phyloP scores from a whole-genome alignment of 805 yeast genomes.

The Metschnikowia similis region DNA sequence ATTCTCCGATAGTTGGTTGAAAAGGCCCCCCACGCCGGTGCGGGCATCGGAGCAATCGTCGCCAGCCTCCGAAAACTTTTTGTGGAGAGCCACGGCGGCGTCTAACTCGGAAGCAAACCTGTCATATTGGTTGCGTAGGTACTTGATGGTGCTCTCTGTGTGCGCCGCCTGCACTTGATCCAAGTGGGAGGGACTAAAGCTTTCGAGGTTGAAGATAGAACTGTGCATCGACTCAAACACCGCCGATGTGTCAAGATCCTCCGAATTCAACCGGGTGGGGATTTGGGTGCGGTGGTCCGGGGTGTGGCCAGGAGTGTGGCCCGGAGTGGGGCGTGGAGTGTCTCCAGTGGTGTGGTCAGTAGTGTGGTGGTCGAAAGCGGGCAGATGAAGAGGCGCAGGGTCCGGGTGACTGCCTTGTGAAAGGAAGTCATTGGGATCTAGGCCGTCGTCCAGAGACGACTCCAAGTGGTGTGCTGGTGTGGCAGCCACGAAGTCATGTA shows the following conservation, averaged over 20 bases:
- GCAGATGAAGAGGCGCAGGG: neutral
- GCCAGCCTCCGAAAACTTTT: conserved; percentile 5
- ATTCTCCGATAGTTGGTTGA: conserved; percentile 33
- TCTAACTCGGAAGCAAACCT: conserved; percentile 4
- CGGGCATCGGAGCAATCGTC: conserved; percentile 11
- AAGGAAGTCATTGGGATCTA: conserved; percentile 19
- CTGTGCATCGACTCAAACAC: neutral
- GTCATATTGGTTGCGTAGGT: conserved; percentile 4
- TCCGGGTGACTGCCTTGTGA: conserved; percentile 6
- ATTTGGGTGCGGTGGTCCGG: neutral
- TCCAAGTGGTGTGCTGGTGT: neutral
- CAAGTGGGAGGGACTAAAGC: neutral
- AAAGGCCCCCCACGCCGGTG: neutral
- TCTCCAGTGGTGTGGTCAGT: neutral
- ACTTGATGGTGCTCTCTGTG: conserved; percentile 1
- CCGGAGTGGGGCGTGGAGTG: no score
- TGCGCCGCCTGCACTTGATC: neutral
- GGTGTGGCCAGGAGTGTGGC: neutral
- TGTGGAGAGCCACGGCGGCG: conserved; percentile 6
- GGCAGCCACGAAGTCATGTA: conserved; percentile 9
- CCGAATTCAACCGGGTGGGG: neutral
- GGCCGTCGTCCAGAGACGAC: conserved; percentile 18
- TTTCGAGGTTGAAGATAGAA: neutral
- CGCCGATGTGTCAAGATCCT: neutral
- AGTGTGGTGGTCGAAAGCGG: neutral